A percentile compares a stretch with the other conserved stretches of the same genome.
phyloP scores from a whole-genome alignment of 139 green algal genomes.

The Penium margaritaceum region DNA sequence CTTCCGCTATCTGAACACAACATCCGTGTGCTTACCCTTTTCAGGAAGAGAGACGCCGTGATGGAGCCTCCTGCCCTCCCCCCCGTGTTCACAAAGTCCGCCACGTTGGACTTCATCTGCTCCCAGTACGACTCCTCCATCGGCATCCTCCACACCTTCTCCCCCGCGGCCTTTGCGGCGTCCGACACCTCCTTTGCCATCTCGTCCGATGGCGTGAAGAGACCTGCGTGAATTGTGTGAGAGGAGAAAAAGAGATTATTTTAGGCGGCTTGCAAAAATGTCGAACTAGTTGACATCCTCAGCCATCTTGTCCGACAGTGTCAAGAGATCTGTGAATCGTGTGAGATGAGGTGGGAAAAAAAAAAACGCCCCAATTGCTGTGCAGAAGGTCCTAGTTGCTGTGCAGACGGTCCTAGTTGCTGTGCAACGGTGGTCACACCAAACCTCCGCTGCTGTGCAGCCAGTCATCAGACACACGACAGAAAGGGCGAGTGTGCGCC shows the following conservation, averaged over 20 bases:
- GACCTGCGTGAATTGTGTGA: constrained; percentile 28
- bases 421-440: too few species aligned
- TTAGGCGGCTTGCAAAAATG: neutral
- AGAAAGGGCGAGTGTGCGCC: too few species aligned
- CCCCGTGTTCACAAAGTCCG: constrained; percentile 85
- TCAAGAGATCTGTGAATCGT: neutral
- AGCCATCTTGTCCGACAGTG: neutral
- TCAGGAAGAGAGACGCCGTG: constrained; percentile 87
- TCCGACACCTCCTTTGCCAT: constrained; percentile 34
- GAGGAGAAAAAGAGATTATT: neutral
- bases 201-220: constrained; percentile 70
- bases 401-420: neutral
- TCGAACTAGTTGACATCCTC: neutral
- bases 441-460: too few species aligned
- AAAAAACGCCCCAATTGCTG: neutral
- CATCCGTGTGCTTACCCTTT: constrained; percentile 58
- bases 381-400: neutral
- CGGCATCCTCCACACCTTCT: constrained; percentile 90
- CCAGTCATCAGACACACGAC: too few species aligned
- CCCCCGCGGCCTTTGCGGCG: constrained; percentile 50
- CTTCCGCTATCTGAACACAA: too few species aligned
- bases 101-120: constrained; percentile 60
- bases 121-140: constrained; percentile 81
- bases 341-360: neutral
- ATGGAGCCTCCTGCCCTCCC: constrained; percentile 70